phyloP scores from a whole-genome alignment of 2,329 filamentous ascomycete species.

The Trichoderma sp. region DNA sequence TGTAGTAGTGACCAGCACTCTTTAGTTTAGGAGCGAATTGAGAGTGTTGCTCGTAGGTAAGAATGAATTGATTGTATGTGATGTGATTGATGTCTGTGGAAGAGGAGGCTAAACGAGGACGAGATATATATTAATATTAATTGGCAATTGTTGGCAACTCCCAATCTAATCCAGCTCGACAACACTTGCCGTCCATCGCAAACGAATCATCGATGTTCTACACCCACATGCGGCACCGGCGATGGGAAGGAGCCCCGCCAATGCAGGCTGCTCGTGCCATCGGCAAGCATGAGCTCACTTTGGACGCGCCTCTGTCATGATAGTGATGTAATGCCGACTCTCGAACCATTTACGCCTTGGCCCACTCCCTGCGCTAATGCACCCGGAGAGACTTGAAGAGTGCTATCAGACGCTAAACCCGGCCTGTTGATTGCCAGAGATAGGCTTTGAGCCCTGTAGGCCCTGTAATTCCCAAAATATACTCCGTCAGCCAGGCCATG shows the following conservation, averaged over 20 bases:
- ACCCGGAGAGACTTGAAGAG: not conserved
- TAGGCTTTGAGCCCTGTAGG: not conserved
- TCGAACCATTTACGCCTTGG: conserved; percentile 7
- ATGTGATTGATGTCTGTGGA: not conserved
- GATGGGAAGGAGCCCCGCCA: not conserved
- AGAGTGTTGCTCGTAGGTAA: not conserved
- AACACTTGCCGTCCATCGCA: not conserved
- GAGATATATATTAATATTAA: not conserved
- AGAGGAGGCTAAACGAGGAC: not conserved
- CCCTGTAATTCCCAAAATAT: not conserved
- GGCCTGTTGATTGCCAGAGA: not conserved
- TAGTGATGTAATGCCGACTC: conserved; percentile 16
- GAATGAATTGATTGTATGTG: not conserved
- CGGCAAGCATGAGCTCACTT: conserved; percentile 13
- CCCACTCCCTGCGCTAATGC: conserved; percentile 13
- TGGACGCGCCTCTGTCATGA: conserved; percentile 13
- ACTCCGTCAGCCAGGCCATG: not conserved
- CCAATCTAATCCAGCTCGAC: not conserved
- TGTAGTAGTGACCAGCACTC: not conserved
- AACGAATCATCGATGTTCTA: not conserved
- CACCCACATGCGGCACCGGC: not conserved
- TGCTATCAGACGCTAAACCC: not conserved
- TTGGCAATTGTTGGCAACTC: not conserved
- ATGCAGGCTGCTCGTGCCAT: conserved; percentile 8
- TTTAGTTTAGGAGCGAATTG: not conserved